phyloP scores from a whole-genome alignment of 306 rosid species.

The Sphenostylis stenocarpa region DNA sequence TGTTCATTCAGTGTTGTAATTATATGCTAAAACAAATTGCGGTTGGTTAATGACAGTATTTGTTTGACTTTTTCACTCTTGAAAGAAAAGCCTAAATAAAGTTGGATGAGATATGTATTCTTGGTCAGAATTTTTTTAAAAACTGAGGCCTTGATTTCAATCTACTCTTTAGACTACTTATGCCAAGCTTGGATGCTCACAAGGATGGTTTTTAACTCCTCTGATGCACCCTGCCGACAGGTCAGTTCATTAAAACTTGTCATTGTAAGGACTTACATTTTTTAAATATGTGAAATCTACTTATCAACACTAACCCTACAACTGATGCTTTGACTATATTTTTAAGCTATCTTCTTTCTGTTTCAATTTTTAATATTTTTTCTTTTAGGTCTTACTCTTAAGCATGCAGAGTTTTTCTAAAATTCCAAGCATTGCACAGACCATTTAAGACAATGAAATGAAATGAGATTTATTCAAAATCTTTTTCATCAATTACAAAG shows the following conservation, averaged over 20 bases:
- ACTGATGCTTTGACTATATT: neutral
- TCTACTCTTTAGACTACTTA: conserved; percentile 64
- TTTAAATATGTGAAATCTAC: neutral
- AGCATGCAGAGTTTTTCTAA: conserved; percentile 1
- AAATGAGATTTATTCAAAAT: neutral
- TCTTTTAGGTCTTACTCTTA: neutral
- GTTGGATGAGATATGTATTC: conserved; percentile 20
- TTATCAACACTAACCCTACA: neutral
- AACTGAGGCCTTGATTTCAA: conserved; percentile 17
- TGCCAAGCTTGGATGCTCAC: conserved; percentile 79
- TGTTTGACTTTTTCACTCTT: conserved; percentile 14
- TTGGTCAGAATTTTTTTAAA: neutral
- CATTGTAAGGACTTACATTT: neutral
- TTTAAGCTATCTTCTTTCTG: neutral
- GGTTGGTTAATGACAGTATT: neutral
- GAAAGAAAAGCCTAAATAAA: conserved; percentile 13
- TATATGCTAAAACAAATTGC: neutral
- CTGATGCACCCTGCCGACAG: conserved; percentile 60
- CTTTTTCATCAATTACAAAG: neutral
- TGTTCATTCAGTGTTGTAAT: conserved; percentile 8
- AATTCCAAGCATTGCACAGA: neutral
- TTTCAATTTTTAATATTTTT: neutral
- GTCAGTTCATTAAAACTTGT: conserved; percentile 47
- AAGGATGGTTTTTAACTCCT: conserved; percentile 87
- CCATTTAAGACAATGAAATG: neutral